Conservation (phyloP, 345 rosid species). For the Camelina hispida region DNA sequence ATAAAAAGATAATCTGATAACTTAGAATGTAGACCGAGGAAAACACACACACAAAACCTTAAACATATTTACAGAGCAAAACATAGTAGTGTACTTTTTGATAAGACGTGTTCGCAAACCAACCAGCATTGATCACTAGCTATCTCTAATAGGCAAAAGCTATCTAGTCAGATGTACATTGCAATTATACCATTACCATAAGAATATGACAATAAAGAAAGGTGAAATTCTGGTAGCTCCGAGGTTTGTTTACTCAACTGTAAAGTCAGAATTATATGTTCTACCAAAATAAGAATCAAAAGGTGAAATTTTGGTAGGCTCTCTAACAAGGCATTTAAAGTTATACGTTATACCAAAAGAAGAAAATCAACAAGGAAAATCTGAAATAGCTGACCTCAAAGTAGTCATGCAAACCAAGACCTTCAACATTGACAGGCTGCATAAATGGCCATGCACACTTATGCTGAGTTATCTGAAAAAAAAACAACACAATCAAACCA, state of each 20-base stretch:
- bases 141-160: slow-evolving; percentile 14
- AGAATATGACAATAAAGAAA: background rate
- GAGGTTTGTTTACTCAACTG: background rate
- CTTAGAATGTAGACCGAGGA: background rate
- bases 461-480: slow-evolving; percentile 79
- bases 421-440: slow-evolving; percentile 91
- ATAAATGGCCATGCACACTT: slow-evolving; percentile 87
- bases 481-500: background rate
- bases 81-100: slow-evolving; percentile 4
- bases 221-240: background rate
- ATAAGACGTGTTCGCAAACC: slow-evolving; percentile 15
- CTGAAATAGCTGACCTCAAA: slow-evolving; percentile 52
- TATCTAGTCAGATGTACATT: background rate
- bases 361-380: background rate
- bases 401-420: slow-evolving; percentile 88
- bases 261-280: background rate
- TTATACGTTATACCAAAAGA: background rate
- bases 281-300: background rate
- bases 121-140: slow-evolving; percentile 21
- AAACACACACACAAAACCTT: background rate
- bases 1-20: slow-evolving; percentile 12
- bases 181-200: background rate
- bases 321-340: background rate
- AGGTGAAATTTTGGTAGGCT: background rate
- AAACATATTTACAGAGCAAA: slow-evolving; percentile 4